Conservation (phyloP, 495 filamentous ascomycete species). For the Chaetomium fimeti region DNA sequence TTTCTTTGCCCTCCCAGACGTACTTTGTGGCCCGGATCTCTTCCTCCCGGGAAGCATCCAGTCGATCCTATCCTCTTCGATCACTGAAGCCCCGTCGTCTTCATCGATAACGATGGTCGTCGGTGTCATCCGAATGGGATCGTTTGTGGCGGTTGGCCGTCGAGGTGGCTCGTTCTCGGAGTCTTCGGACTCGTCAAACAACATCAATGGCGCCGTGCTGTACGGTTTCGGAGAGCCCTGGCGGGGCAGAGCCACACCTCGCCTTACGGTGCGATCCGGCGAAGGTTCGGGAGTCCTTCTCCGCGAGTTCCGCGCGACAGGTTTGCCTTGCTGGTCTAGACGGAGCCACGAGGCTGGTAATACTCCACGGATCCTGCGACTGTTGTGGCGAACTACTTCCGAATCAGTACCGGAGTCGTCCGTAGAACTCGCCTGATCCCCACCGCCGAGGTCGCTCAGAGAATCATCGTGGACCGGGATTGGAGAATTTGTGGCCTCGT, state of each 20-base stretch:
- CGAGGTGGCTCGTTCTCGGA: slow-evolving; percentile 32
- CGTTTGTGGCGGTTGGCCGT: background rate
- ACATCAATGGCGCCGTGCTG: slow-evolving; percentile 34
- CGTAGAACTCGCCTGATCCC: slow-evolving; percentile 19
- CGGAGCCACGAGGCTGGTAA: slow-evolving; percentile 89
- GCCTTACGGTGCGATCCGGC: slow-evolving; percentile 41
- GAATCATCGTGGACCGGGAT: slow-evolving; percentile 26
- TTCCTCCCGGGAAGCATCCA: slow-evolving; percentile 50
- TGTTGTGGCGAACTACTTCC: slow-evolving; percentile 44
- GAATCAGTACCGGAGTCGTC: slow-evolving; percentile 43
- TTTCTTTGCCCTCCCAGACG: slow-evolving; percentile 21
- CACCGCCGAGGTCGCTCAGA: slow-evolving; percentile 18
- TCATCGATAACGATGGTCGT: slow-evolving; percentile 22
- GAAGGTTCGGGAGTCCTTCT: slow-evolving; percentile 42
- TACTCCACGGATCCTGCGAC: slow-evolving; percentile 70
- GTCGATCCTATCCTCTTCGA: slow-evolving; percentile 56
- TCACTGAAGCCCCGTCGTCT: slow-evolving; percentile 43
- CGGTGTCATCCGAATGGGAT: background rate
- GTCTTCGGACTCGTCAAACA: slow-evolving; percentile 53
- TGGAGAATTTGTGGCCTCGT: slow-evolving; percentile 8
- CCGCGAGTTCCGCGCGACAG: slow-evolving; percentile 36
- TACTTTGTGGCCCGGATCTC: slow-evolving; percentile 27
- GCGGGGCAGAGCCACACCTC: slow-evolving; percentile 55
- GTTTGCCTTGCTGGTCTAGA: slow-evolving; percentile 55
- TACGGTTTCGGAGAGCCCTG: slow-evolving; percentile 30